Evolutionary conservation across 2,329 filamentous ascomycete genomes (phyloP).

Genomic region (Epichloe glyceriae): DNA sequence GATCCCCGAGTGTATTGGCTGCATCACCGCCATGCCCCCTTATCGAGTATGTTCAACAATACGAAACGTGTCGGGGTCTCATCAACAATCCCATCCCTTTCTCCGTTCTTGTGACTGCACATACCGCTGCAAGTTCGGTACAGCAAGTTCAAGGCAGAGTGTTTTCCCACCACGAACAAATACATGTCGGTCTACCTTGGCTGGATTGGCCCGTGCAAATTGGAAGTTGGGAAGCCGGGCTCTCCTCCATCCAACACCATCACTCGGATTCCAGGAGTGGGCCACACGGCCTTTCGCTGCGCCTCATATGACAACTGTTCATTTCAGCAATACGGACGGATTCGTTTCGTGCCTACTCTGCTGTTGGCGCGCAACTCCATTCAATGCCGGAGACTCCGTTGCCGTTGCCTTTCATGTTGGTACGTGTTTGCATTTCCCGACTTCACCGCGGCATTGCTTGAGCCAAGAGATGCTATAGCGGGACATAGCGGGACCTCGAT

Average conservation of each 20-base stretch:
- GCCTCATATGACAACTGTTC: too few relatives aligned
- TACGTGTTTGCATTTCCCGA: background rate
- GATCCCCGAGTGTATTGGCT: background rate
- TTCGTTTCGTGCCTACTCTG: background rate
- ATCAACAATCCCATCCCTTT: background rate
- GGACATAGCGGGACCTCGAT: too few relatives aligned
- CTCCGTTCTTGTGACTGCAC: constrained; percentile 1
- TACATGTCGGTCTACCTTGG: background rate
- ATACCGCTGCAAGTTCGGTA: background rate
- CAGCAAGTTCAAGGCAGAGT: background rate
- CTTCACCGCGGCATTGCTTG: background rate
- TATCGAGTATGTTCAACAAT: background rate
- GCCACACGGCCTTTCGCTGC: too few relatives aligned
- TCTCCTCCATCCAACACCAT: too few relatives aligned
- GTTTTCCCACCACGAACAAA: background rate
- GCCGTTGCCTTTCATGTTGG: too few relatives aligned
- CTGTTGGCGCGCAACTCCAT: background rate
- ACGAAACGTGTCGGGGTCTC: too few relatives aligned
- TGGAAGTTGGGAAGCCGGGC: background rate
- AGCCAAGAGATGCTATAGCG: background rate
- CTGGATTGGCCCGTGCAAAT: background rate
- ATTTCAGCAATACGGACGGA: background rate
- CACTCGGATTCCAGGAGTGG: too few relatives aligned
- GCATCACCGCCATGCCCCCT: background rate
- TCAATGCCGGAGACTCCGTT: too few relatives aligned